Base-by-base conservation (phyloP, 2,329 filamentous ascomycete species). In the Xylaria sp. region DNA sequence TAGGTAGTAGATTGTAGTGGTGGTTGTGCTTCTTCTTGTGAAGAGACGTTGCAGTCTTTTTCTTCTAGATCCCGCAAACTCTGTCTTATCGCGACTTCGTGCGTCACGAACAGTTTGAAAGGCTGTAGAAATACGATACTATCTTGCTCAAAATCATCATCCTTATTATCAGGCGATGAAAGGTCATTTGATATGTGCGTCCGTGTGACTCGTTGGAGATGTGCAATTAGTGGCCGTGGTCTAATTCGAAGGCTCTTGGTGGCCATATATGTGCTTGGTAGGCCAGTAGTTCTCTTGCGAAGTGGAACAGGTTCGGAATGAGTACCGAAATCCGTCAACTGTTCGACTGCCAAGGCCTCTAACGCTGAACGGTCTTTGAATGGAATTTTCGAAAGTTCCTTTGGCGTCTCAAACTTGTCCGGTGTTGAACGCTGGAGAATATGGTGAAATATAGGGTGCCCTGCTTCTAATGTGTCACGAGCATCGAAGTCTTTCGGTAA, bases 181-280 rank as follows among this genome's bases (percentile, higher is more conserved):
- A 60, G 2, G 13, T 53, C 39, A 25, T 25, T 1, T n/a, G 55
- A 60, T 23, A 59, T 45, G 15, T 30, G 18, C 28, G 43, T 59
- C 36, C 30, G n/a, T 3, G 65, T 67, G 15, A 64, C 18, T 32
- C 28, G 43, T 46, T 55, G 46, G 25, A 67, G 39, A 30, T 64
- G 60, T 43, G 55, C 36, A 34, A 67, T 30, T 41, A 67, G 20
- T 13, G 32, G 60, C 4, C 60, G 60, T 20, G 65, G 36, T 34
- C 65, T 53, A 32, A 67, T 36, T 28, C 65, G 65, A 28, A 67
- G 65, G 8, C 56, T 64, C 18, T 60, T 39, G 7, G 65, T 30
- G 12, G 13, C 18, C 20, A 41, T 4, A 6, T 59, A 20, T 13
- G 65, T 63, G 6, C 5, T 50, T 15, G 23, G 20, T 12, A 39